A percentile compares a stretch with the other conserved stretches of the same genome.
These are phyloP conservation scores for Diplodia mutila DNA, from an alignment of 2,329 filamentous ascomycete species.

Conservation along the genomic window DNA sequence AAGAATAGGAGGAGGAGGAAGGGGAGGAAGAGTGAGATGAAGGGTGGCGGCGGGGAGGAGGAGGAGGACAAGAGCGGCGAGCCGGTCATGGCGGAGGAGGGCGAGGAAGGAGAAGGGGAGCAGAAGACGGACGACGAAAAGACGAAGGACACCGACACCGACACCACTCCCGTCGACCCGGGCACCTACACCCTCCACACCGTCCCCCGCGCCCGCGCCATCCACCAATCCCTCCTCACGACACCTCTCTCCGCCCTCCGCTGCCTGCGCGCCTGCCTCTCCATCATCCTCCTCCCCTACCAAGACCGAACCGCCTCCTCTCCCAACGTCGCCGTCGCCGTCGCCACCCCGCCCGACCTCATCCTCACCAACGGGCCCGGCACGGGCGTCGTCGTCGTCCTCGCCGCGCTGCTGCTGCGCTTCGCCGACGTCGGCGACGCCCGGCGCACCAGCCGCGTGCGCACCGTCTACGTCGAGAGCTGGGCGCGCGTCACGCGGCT, in stretches of 20 bases:
- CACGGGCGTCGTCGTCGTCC: slow-evolving; percentile 76
- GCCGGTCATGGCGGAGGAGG: too few relatives aligned
- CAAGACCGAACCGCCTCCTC: too few relatives aligned
- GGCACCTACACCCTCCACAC: slow-evolving; percentile 64
- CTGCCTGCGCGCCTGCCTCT: slow-evolving; percentile 54
- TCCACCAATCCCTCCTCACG: slow-evolving; percentile 79
- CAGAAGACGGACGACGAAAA: not conserved
- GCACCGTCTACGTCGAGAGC: slow-evolving; percentile 85
- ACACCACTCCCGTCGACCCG: slow-evolving; percentile 34
- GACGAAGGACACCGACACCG: slow-evolving; percentile 30
- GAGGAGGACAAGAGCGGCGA: too few relatives aligned
- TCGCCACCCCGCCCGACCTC: slow-evolving; percentile 66
- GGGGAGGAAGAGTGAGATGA: not conserved
- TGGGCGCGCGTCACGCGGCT: slow-evolving; percentile 84
- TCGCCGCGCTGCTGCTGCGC: slow-evolving; percentile 61
- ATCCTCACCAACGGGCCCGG: slow-evolving; percentile 89
- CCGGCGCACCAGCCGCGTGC: slow-evolving; percentile 59
- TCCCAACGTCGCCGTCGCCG: too few relatives aligned
- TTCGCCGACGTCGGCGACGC: slow-evolving; percentile 50
- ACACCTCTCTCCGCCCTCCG: slow-evolving; percentile 69
- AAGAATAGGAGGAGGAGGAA: not conserved
- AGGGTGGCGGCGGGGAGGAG: too few relatives aligned
- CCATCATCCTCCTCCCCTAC: slow-evolving; percentile 25
- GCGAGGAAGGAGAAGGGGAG: not conserved
- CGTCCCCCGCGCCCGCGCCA: slow-evolving; percentile 75